Conservation (phyloP, 345 rosid species). For the Dovyalis caffra region DNA sequence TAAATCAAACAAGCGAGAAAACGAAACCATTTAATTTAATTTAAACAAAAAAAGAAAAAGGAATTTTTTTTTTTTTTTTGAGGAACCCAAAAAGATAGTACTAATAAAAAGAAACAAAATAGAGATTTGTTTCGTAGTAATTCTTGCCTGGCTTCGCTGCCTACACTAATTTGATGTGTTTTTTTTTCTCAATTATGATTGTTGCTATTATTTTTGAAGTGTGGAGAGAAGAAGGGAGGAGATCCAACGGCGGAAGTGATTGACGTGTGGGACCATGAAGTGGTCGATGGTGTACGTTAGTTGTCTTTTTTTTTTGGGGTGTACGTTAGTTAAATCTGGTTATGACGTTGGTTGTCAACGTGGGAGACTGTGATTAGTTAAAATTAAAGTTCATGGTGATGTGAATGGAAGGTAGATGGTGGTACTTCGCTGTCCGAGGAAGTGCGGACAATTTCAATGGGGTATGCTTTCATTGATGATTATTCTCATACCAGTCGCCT, state of each 20-base stretch:
- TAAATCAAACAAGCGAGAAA: conserved; percentile 8
- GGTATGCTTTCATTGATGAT: background rate
- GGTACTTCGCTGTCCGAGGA: background rate
- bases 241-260: background rate
- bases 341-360: too few relatives aligned
- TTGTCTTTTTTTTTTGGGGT: background rate
- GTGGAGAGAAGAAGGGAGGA: background rate
- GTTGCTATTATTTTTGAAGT: background rate
- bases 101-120: too few relatives aligned
- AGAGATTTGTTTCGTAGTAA: background rate
- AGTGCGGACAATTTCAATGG: background rate
- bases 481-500: background rate
- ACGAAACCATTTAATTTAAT: conserved; percentile 10
- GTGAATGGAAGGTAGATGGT: background rate
- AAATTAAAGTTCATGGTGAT: too few relatives aligned
- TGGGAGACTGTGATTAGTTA: too few relatives aligned
- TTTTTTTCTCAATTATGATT: background rate
- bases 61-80: background rate
- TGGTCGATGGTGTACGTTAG: background rate
- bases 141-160: background rate
- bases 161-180: background rate
- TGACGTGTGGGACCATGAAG: background rate
- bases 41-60: background rate
- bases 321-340: too few relatives aligned
- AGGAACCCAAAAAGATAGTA: background rate